Percentiles rank a stretch among this genome's conserved stretches.
These are phyloP conservation scores for Quercus phellos DNA, from an alignment of 331 rosid species.

Conservation along the genomic window DNA sequence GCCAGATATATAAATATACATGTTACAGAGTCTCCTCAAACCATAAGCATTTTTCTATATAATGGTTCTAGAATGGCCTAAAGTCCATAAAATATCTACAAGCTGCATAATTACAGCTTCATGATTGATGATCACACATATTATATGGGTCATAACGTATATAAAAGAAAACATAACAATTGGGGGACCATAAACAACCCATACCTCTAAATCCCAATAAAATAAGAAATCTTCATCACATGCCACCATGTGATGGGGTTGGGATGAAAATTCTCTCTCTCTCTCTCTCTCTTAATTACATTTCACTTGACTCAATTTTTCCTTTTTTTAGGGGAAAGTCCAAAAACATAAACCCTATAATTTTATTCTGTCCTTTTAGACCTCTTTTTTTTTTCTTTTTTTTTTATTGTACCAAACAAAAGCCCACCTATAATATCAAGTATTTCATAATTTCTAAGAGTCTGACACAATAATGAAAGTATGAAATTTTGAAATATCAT, in stretches of 20 bases:
- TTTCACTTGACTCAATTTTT: slow-evolving; percentile 10
- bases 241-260: slow-evolving; percentile 82
- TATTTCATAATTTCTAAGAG: too few relatives aligned
- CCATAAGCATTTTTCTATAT: slow-evolving; percentile 4
- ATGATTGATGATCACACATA: slow-evolving; percentile 23
- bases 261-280: slow-evolving; percentile 28
- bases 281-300: background rate
- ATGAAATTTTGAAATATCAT: too few relatives aligned
- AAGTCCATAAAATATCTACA: slow-evolving; percentile 10
- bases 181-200: slow-evolving; percentile 98
- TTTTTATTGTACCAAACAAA: too few relatives aligned
- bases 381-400: background rate
- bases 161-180: slow-evolving; percentile 36
- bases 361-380: too few relatives aligned
- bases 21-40: background rate
- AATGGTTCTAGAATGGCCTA: slow-evolving; percentile 17
- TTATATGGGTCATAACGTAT: background rate
- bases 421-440: too few relatives aligned
- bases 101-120: slow-evolving; percentile 17
- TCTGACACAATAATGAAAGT: too few relatives aligned
- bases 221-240: slow-evolving; percentile 69
- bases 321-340: background rate
- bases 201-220: slow-evolving; percentile 68
- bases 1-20: background rate
- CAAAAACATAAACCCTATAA: too few relatives aligned